Base-by-base conservation (phyloP, 1,284 basidiomycete genomes). In the Ustilago xerochloae region DNA sequence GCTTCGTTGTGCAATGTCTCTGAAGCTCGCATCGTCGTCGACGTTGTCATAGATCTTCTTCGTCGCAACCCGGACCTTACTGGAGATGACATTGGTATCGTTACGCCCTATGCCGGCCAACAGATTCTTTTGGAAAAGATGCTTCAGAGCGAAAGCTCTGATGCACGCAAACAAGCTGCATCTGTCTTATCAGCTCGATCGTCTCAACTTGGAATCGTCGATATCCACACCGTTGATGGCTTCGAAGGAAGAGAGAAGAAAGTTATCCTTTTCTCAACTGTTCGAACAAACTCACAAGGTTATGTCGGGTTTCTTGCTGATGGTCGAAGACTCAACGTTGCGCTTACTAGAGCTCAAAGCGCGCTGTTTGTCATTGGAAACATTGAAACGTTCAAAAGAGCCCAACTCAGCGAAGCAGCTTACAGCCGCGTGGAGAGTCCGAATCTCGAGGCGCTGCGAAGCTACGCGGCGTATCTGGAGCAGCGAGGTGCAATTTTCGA, bases 211-310 rank as follows among this genome's bases (percentile, higher is more conserved):
- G 80, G 85, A 2, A 79, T 84, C 87, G 86, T 99, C 26, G 97
- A 99, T 84, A 90, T 97, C 54, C 86, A 98, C 60, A 99, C 96
- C 0, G 96, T 95, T 4, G 97, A 99, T 86, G 91, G 91, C 58
- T 93, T 92, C 84, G 96, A 99, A 85, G 97, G 97, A 0, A 87
- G 97, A 46, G 97, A 99, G 86, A 99, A 99, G 85, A 93, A 94
- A 50, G 94, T 92, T 79, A 91, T 99, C 66, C 87, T 99, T 72
- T 91, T 99, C 59, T 95, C 93, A 9, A 90, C 98, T 86, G 94
- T 97, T 6, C 88, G 94, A 51, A 93, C 92, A 1, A 56, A 52
- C 47, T 52, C 49, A 81, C 6, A 91, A 91, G 16, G 88, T 89
- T 75, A 92, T 93, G 82, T 97, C 3, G 94, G 97, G 60, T 88